phyloP scores from a whole-genome alignment of 768 basidiomycete genomes.

The Leccinum pellstonianum region DNA sequence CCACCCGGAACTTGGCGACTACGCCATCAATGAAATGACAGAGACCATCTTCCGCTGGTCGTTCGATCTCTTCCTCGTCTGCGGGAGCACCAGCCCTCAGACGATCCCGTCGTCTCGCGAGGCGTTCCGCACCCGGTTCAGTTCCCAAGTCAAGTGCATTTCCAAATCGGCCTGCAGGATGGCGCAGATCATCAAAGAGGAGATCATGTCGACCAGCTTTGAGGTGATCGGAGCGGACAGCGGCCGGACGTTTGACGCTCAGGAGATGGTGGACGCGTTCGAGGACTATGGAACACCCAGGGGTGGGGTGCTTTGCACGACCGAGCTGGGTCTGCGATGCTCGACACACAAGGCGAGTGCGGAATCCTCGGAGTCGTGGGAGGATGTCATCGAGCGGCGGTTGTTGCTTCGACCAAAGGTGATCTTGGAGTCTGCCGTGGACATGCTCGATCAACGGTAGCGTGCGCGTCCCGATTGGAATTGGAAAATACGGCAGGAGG shows the following conservation, averaged over 20 bases:
- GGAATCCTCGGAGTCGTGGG: conserved; percentile 32
- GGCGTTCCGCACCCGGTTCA: conserved; percentile 48
- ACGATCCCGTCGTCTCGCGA: conserved; percentile 38
- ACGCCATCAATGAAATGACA: conserved; percentile 68
- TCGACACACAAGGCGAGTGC: conserved; percentile 44
- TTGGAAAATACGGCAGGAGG: neutral
- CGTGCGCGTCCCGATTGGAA: neutral
- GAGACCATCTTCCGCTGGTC: conserved; percentile 75
- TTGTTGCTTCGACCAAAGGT: conserved; percentile 72
- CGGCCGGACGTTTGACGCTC: conserved; percentile 47
- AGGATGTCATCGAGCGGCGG: conserved; percentile 52
- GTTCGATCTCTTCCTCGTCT: conserved; percentile 61
- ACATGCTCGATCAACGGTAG: conserved; percentile 42
- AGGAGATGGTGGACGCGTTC: conserved; percentile 62
- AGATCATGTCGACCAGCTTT: conserved; percentile 76
- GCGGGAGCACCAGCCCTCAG: conserved; percentile 52
- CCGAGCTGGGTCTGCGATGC: conserved; percentile 69
- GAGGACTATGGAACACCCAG: conserved; percentile 52
- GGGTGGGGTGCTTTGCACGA: conserved; percentile 62
- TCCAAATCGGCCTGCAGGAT: conserved; percentile 62
- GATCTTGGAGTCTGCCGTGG: conserved; percentile 67
- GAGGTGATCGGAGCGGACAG: conserved; percentile 64
- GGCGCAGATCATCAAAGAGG: conserved; percentile 64
- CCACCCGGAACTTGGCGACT: conserved; percentile 64
- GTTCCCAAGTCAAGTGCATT: conserved; percentile 63